Evolutionary conservation across 1,284 basidiomycete genomes (phyloP).

Genomic region (Apiotrichum gracile): DNA sequence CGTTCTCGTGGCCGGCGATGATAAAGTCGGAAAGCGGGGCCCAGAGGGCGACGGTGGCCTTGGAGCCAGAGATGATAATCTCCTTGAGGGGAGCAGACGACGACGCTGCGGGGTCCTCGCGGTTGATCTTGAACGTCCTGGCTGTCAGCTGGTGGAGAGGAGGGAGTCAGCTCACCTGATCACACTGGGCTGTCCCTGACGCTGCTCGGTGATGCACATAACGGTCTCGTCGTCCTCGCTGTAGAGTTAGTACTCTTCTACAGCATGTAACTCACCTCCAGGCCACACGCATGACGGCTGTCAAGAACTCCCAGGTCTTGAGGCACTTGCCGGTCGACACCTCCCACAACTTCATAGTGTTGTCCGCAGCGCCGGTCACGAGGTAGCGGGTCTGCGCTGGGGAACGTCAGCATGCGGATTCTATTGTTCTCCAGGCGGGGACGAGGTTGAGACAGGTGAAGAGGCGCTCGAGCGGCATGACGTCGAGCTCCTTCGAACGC

Average conservation of each 20-base stretch:
- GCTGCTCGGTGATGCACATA: slow-evolving; percentile 92
- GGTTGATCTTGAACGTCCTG: slow-evolving; percentile 81
- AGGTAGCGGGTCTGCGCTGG: slow-evolving; percentile 78
- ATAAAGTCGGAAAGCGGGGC: slow-evolving; percentile 72
- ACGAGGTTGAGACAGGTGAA: neutral
- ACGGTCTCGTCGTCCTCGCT: slow-evolving; percentile 79
- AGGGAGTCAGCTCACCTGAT: slow-evolving; percentile 22
- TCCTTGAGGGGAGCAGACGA: slow-evolving; percentile 61
- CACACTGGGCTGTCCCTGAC: slow-evolving; percentile 72
- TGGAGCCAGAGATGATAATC: slow-evolving; percentile 86
- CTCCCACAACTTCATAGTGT: slow-evolving; percentile 85
- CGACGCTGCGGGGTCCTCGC: slow-evolving; percentile 62
- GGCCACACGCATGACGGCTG: slow-evolving; percentile 90
- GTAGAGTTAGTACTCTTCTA: slow-evolving; percentile 33
- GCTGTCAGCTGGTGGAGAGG: neutral
- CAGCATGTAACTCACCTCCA: slow-evolving; percentile 40
- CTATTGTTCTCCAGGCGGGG: neutral
- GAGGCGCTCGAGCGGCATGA: neutral
- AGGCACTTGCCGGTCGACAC: slow-evolving; percentile 86
- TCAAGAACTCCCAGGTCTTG: slow-evolving; percentile 94
- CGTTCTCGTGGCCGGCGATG: slow-evolving; percentile 92
- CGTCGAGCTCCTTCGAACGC: neutral
- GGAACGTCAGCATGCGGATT: slow-evolving; percentile 5
- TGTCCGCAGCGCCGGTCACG: slow-evolving; percentile 81
- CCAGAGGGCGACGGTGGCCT: slow-evolving; percentile 92